Base-by-base conservation (phyloP, 805 yeast species). In the Ogataea zsoltii region DNA sequence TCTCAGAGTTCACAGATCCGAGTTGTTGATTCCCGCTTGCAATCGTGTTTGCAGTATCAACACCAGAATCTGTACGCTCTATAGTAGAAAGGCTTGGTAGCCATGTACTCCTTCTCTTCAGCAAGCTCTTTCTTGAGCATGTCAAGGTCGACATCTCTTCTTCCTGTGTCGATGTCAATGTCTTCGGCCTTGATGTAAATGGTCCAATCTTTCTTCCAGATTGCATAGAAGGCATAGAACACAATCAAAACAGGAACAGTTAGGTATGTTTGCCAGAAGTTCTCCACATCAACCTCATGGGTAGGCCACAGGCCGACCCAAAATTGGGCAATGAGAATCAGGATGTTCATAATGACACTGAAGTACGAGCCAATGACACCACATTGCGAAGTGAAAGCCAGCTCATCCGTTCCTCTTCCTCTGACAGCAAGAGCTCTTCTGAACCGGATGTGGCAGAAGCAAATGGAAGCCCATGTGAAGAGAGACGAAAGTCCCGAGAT, bases 271-370 rank as follows among this genome's bases (percentile, higher is more conserved):
- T 74, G 68, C 70, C 85, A 85, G 72, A 86, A 86, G 33, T 57
- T 62, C 29, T 62, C 50, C 4, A 84, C 83, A 58, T 67, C 71
- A 37, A 81, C 76, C 6, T 62, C 33, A 10, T 78, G 79, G 33
- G 77, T 55, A 40, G 95, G 95, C 72, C 72, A 85, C 29, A 84
- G 67, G 3, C 90, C 88, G 38, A 83, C 72, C 86, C 89, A 87
- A 69, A 86, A 83, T 65, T 85, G 88, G 16, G 87, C 85, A 42
- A 76, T 65, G 38, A 88, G 69, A 45, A 86, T 80, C 41, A 82
- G 59, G 16, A 74, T 31, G 60, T 79, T 79, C 60, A 88, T 66
- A 30, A 66, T 50, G 12, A 76, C 57, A 33, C 91, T 91, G 62
- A 74, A 74, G 48, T 62, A 61, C 1, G 92, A 81, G 36, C 91